phyloP scores from a whole-genome alignment of 1,284 basidiomycete species.

The Ustilago lituana region DNA sequence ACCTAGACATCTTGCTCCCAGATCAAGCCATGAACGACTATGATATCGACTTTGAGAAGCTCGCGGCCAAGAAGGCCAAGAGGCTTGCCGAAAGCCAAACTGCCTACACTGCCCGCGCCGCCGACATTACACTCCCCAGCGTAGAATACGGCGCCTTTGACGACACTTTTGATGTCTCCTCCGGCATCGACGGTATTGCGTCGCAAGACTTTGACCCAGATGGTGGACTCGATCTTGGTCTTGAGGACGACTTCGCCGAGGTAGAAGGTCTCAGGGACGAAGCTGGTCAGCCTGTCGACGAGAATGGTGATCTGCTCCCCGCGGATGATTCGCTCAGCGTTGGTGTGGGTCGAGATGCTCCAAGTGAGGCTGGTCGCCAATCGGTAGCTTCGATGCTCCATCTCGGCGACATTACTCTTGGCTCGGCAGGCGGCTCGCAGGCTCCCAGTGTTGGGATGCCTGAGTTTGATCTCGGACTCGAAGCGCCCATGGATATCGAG shows the following conservation, averaged over 20 bases:
- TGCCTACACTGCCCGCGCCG: conserved; percentile 73
- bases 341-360: conserved; percentile 63
- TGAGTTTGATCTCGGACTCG: conserved; percentile 44
- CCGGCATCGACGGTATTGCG: conserved; percentile 52
- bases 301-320: conserved; percentile 67
- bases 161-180: conserved; percentile 50
- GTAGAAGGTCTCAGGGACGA: conserved; percentile 43
- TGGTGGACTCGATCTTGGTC: conserved; percentile 68
- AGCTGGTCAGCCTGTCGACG: conserved; percentile 49
- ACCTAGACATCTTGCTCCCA: conserved; percentile 81
- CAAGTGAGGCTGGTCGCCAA: conserved; percentile 43
- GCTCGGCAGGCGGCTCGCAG: conserved; percentile 39
- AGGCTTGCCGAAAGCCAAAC: conserved; percentile 33
- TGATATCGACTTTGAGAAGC: conserved; percentile 71
- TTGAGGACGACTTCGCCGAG: conserved; percentile 69
- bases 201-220: conserved; percentile 58
- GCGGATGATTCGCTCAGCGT: conserved; percentile 60
- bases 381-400: conserved; percentile 51
- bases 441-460: conserved; percentile 46
- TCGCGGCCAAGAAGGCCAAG: conserved; percentile 73
- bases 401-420: conserved; percentile 41
- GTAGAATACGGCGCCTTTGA: conserved; percentile 50
- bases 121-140: conserved; percentile 74
- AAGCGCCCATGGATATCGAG: conserved; percentile 39
- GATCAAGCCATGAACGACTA: conserved; percentile 69